These are phyloP conservation scores for Saccharomycopsis babjevae DNA, from an alignment of 805 yeast species.

Conservation along the genomic window DNA sequence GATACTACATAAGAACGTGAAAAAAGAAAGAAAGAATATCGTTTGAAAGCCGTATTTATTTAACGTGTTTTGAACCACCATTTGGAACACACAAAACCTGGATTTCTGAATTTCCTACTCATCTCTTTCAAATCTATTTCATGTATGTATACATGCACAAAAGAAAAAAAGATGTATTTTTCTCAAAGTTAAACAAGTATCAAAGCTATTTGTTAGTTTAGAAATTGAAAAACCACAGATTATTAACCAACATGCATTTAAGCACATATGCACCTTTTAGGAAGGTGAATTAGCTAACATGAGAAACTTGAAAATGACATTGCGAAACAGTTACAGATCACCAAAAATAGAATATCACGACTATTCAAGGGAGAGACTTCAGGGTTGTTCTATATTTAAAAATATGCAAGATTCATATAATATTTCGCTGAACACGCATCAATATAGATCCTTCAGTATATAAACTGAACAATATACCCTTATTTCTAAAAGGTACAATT, in stretches of 20 bases:
- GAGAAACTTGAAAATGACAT: not conserved
- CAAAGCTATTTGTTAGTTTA: not conserved
- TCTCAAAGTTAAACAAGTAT: not conserved
- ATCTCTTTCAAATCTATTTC: not conserved
- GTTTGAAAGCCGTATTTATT: no score
- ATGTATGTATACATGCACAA: not conserved
- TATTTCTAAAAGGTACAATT: no score
- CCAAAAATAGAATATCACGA: not conserved
- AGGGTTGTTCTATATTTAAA: no score
- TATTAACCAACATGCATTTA: not conserved
- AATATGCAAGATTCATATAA: no score
- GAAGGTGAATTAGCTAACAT: not conserved
- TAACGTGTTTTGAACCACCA: no score
- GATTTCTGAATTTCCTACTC: not conserved
- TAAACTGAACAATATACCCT: no score
- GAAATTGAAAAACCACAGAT: not conserved
- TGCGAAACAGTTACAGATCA: not conserved
- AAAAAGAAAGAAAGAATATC: no score
- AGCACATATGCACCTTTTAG: not conserved
- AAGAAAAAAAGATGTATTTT: not conserved
- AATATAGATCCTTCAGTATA: no score
- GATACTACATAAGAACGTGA: no score
- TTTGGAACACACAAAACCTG: no score
- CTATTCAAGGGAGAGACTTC: not conserved
- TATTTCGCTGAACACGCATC: no score